Evolutionary conservation across 2,329 filamentous ascomycete species (phyloP), one percentile per base, ranked within the genome.

Genomic region (Arthrobotrys iridis): DNA sequence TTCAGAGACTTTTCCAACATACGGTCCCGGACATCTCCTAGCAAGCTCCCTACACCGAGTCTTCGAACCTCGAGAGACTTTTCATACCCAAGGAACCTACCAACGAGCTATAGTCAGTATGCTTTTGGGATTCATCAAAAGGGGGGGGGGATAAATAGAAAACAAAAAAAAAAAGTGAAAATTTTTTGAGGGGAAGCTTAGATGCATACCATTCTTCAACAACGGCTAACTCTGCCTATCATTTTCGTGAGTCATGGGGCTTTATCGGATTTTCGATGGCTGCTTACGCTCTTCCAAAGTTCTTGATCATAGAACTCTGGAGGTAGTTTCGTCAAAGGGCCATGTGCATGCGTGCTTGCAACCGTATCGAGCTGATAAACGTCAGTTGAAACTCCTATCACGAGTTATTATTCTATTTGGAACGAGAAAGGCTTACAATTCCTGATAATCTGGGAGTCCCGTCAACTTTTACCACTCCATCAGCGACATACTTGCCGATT

Each of bases 31-130:
- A 98, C 82, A 80, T 98, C 94, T 28, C 93, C 94, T 80, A 97
- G 85, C 7, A 98, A 85, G 8, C 87, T 88, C 26, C 95, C 95
- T 77, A 97, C 95, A 2, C 94, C 95, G 1, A 98, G 85, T 77
- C 87, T 88, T n/a, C 94, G 90, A 83, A 97, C 98, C 82, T 98
- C 95, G 43, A 84, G 83, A 75, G 88, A 93, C 82, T 97, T 93
- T 68, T 86, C 86, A 81, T 96, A 98, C 1, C 95, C 94, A 18
- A 87, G 84, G 81, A 91, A 98, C 95, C 95, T 73, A 57, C 5
- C 10, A 20, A 43, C 13, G 2, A 28, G 5, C n/a, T 11, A 6
- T 20, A 18, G 24, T 11, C 13, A 24, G 11, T 20, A 60, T 59
- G 24, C 7, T 20, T 30, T 37, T 11, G 30, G n/a, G n/a, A n/a